These are phyloP conservation scores for Xerocomus amazonicus DNA, from an alignment of 1,284 basidiomycete genomes.

Conservation along the genomic window DNA sequence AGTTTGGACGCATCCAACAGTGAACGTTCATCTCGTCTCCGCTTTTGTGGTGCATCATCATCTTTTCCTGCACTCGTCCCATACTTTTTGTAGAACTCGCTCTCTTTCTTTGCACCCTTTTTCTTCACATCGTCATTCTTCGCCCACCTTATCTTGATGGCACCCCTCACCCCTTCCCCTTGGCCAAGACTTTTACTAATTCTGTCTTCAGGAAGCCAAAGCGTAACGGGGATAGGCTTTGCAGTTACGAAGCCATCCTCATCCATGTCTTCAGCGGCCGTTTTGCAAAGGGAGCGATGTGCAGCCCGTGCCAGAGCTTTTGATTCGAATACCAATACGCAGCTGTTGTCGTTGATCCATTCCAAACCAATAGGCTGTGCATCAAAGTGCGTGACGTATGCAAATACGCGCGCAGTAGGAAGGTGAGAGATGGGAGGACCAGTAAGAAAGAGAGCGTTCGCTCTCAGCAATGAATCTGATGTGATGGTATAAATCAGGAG, in stretches of 20 bases:
- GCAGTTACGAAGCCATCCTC: conserved; percentile 56
- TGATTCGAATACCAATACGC: conserved; percentile 67
- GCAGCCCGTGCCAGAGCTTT: conserved; percentile 51
- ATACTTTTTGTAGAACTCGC: conserved; percentile 73
- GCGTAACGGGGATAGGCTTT: conserved; percentile 60
- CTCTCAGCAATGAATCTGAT: conserved; percentile 38
- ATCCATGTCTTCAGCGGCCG: conserved; percentile 48
- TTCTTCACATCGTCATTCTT: conserved; percentile 65
- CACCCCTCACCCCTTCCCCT: conserved; percentile 58
- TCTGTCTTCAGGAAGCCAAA: conserved; percentile 77
- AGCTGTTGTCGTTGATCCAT: conserved; percentile 78
- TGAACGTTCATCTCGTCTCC: conserved; percentile 33
- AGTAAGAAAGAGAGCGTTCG: conserved; percentile 66
- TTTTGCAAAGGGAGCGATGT: conserved; percentile 48
- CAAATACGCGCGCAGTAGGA: conserved; percentile 68
- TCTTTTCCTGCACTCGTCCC: conserved; percentile 60
- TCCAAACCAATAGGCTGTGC: conserved; percentile 65
- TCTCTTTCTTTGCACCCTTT: conserved; percentile 62
- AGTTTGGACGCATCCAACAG: conserved; percentile 28
- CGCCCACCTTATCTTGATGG: conserved; percentile 70
- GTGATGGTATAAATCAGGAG: neutral
- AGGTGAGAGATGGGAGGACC: conserved; percentile 70
- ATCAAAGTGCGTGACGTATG: conserved; percentile 71
- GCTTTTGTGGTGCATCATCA: conserved; percentile 36
- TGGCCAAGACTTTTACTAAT: conserved; percentile 66